Evolutionary conservation across 2,329 filamentous ascomycete genomes (phyloP).

Genomic region (Chaetomium sp.): DNA sequence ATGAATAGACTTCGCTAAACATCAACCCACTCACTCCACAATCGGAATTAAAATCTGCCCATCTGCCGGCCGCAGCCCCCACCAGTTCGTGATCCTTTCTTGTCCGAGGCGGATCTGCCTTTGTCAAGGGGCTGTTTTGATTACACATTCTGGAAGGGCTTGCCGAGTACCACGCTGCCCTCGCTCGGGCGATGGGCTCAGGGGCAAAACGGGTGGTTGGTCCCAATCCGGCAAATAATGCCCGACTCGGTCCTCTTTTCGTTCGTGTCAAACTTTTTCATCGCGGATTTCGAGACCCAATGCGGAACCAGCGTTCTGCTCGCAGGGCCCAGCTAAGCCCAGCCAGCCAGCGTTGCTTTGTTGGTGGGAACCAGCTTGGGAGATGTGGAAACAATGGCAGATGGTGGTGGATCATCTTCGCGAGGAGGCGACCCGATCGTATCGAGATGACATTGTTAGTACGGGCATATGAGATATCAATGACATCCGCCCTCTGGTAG

Average conservation of each 20-base stretch:
- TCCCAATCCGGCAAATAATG: constrained; percentile 2
- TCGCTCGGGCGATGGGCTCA: background rate
- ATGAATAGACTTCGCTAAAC: background rate
- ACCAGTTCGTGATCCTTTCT: background rate
- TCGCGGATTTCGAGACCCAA: constrained; percentile 4
- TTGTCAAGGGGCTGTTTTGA: background rate
- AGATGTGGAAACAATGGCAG: background rate
- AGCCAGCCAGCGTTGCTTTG: background rate
- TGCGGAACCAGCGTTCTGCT: background rate
- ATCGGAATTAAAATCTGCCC: background rate
- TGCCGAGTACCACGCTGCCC: constrained; percentile 13
- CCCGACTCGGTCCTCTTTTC: constrained; percentile 1
- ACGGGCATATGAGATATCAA: background rate
- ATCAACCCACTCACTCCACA: background rate
- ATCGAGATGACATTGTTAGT: background rate
- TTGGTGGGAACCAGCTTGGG: background rate
- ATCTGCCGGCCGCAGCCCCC: background rate
- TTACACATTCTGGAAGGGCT: constrained; percentile 9
- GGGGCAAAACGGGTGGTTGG: constrained; percentile 6
- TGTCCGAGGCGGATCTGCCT: background rate
- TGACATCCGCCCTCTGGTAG: background rate
- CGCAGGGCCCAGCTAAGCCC: background rate
- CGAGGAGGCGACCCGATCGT: background rate
- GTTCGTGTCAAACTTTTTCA: background rate
- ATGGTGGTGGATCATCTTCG: background rate